Conservation (phyloP, 192 early-diverging fungal species). For the Cladochytrium replicatum region DNA sequence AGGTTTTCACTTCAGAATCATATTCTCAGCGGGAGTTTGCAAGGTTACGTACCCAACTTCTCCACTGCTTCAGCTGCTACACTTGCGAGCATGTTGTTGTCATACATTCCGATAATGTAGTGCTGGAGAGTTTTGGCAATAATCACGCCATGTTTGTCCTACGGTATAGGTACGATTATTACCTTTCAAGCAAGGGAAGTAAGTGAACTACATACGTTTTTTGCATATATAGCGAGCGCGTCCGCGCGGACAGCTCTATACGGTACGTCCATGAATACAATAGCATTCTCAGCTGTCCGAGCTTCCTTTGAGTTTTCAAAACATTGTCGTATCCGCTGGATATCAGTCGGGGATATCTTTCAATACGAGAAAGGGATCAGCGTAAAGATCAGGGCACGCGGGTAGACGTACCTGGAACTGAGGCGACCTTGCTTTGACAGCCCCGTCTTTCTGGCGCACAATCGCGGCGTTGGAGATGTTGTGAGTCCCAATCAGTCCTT, state of each 20-base stretch:
- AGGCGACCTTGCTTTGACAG: slow-evolving; percentile 41
- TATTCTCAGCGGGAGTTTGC: not conserved
- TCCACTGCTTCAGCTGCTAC: slow-evolving; percentile 45
- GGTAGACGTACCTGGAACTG: slow-evolving; percentile 19
- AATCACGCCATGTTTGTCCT: slow-evolving; percentile 38
- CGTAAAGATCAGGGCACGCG: not conserved
- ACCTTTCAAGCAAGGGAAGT: not conserved
- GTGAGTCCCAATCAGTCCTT: slow-evolving; percentile 36
- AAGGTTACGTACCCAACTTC: slow-evolving; percentile 28
- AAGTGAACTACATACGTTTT: slow-evolving; percentile 23
- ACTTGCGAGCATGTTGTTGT: slow-evolving; percentile 38
- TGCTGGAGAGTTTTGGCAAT: slow-evolving; percentile 31
- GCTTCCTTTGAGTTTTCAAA: slow-evolving; percentile 38
- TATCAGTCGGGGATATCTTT: slow-evolving; percentile 24
- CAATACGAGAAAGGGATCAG: slow-evolving; percentile 4
- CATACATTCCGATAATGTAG: slow-evolving; percentile 40
- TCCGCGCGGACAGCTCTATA: slow-evolving; percentile 38
- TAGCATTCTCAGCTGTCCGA: slow-evolving; percentile 26
- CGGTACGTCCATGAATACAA: slow-evolving; percentile 31
- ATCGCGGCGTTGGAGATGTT: slow-evolving; percentile 42
- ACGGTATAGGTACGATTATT: not conserved
- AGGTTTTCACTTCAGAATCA: not conserved
- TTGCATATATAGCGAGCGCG: slow-evolving; percentile 36
- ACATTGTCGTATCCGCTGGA: slow-evolving; percentile 22
- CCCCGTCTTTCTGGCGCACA: slow-evolving; percentile 36